Evolutionary conservation across 306 rosid genomes (phyloP), one percentile per base, ranked within the genome.

Genomic region (Glycine latifolia): DNA sequence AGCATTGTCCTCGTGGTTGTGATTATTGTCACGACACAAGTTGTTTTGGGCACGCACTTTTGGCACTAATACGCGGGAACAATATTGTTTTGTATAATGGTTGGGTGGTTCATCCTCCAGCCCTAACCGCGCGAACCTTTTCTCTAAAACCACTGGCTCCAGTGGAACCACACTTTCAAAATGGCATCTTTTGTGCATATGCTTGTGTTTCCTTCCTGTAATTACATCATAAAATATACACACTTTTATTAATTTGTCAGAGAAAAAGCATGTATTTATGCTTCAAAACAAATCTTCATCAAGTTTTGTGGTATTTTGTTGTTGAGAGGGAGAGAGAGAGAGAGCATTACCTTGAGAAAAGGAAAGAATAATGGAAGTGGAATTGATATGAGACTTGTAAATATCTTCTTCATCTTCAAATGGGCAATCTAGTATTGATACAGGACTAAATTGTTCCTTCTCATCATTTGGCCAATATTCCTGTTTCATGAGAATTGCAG

Each of bases 361-460:
- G 33, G 85, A 65, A 53, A 73, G 62, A 33, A 46, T 75, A 43
- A 33, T 8, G 15, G 60, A 48, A 15, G 58, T 58, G 71, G 77
- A 70, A n/a, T 71, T 73, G 53, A 67, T 86, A 47, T 86, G 85
- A 20, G 91, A 82, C 69, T 55, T 56, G 5, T 15, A 16, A 1
- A 72, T 53, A 4, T 83, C 89, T 69, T 91, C 89, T 66, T 95
- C 98, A 10, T 94, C 95, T 80, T 89, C 85, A 66, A 93, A 91
- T 9, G 94, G 94, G 67, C 92, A 86, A 59, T 91, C 93, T 73
- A 93, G 85, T 65, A 90, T 87, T 0, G 99, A 95, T 11, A 90
- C 88, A 10, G 99, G 99, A 83, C 99, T 95, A 14, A 87, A 86
- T 55, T 93, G 99, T 69, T 90, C 93, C 73, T 95, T 93, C 76